Evolutionary conservation across 108 stramenopile species (phyloP), one percentile per base, ranked within the genome.

Genomic region (Stephanodiscus minutulus): DNA sequence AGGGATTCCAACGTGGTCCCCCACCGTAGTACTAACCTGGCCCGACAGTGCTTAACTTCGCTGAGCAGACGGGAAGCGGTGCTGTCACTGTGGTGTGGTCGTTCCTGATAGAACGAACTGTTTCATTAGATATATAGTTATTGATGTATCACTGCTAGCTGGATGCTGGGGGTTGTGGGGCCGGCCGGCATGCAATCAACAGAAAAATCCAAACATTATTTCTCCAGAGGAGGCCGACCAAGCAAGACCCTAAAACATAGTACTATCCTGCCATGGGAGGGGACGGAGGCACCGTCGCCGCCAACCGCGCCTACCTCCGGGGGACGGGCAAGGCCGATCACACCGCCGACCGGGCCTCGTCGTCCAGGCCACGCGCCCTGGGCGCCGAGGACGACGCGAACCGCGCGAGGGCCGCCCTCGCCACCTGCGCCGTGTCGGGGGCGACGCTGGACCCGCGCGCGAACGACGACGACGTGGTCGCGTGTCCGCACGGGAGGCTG

Each of bases 211-310:
- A n/a, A n/a, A n/a, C n/a, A n/a, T n/a, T n/a, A n/a, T n/a, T n/a
- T n/a, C n/a, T n/a, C n/a, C n/a, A n/a, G n/a, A n/a, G n/a, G n/a
- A n/a, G n/a, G n/a, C n/a, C n/a, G n/a, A n/a, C n/a, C n/a, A n/a
- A n/a, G n/a, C n/a, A n/a, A n/a, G n/a, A n/a, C n/a, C n/a, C n/a
- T n/a, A n/a, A n/a, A n/a, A n/a, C n/a, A n/a, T n/a, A n/a, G n/a
- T n/a, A n/a, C n/a, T n/a, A n/a, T n/a, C n/a, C n/a, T n/a, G n/a
- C 31, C 65, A 96, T 95, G 94, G 94, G 94, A 80, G 94, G 91
- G 74, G 94, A 95, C 74, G 94, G 94, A 62, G 94, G 91, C 20
- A 90, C 91, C 1, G 87, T 95, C 72, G 87, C 87, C 58, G 81
- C 84, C 24, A 92, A 86, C 73, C 79, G 94, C 22, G 64, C 71